Percentiles rank a stretch among this genome's conserved stretches.
phyloP scores from a whole-genome alignment of 164 flowering plant genomes.

The Dillenia turbinata region DNA sequence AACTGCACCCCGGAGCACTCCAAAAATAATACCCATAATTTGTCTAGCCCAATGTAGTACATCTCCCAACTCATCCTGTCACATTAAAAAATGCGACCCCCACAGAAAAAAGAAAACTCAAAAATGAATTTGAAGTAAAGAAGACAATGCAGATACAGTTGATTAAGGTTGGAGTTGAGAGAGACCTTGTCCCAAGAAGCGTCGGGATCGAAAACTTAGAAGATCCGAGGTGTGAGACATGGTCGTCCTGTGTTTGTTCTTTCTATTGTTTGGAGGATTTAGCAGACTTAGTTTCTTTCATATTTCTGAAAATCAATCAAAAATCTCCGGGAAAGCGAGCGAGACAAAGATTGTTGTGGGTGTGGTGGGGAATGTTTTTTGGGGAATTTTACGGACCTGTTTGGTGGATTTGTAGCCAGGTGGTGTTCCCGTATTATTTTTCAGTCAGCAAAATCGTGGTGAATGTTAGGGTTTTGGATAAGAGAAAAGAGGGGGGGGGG shows the following conservation, averaged over 20 bases:
- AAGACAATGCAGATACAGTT: no score
- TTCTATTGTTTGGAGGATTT: conserved; percentile 38
- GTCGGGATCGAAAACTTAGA: conserved; percentile 86
- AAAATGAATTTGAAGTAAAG: no score
- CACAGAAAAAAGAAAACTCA: no score
- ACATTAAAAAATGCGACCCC: conserved; percentile 8
- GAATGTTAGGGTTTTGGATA: no score
- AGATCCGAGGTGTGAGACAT: conserved; percentile 62
- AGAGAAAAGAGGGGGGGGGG: no score
- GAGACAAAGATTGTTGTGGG: no score
- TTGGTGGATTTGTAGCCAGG: conserved; percentile 13
- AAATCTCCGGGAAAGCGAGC: not conserved
- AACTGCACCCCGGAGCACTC: conserved; percentile 57
- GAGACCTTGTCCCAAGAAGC: conserved; percentile 95
- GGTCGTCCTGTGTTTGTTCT: conserved; percentile 55
- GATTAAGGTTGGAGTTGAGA: no score
- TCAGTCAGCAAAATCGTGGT: no score
- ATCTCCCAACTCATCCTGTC: conserved; percentile 69
- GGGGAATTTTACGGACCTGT: not conserved
- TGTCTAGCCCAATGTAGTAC: conserved; percentile 74
- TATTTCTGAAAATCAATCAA: conserved; percentile 5
- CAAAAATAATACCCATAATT: conserved; percentile 47
- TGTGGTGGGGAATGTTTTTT: no score
- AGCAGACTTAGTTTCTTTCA: conserved; percentile 64
- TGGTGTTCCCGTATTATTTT: not conserved